Base-by-base conservation (phyloP, 257 asterid genomes). In the Echites panduratus region DNA sequence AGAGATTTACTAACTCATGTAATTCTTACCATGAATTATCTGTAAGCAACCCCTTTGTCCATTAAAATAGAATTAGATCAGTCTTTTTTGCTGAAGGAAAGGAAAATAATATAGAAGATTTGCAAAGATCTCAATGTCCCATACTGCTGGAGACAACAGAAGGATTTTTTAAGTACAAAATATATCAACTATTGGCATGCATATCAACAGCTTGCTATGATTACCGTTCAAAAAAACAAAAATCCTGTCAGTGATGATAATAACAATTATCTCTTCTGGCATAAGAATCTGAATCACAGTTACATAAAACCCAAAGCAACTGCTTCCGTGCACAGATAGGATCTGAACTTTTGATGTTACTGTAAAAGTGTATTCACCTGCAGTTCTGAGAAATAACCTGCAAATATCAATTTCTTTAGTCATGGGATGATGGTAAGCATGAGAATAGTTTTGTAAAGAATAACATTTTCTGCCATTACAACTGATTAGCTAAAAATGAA, bases 311-410 rank as follows among this genome's bases (percentile, higher is more conserved):
- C 24, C 19, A 22, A 2, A 50, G 5, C 0, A 50, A 10, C 12
- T 32, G 48, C 20, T 20, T n/a, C 20, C 45, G 49, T 40, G 57
- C 24, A 19, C 17, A 17, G 6, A 13, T 3, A 13, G 24, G 26
- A 24, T 24, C 29, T 48, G 26, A 50, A 59, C 74, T 41, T 19
- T 69, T 29, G 48, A 50, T 20, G 12, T 45, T 40, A 40, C 7
- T 1, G 22, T 38, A 20, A 4, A n/a, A 19, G 3, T 41, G 11
- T 24, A 6, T 12, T 69, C 79, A 69, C 57, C 45, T 70, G 5
- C 7, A 35, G 66, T 61, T 76, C 57, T 59, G 71, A 50, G 70
- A 69, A 76, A 70, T 38, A 61, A 76, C 71, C 79, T 76, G 75
- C 70, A 52, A 49, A 45, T 8, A 11, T n/a, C 57, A 16, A 35